Base-by-base conservation (phyloP, 208 protist genomes). In the Leishmania braziliensis region DNA sequence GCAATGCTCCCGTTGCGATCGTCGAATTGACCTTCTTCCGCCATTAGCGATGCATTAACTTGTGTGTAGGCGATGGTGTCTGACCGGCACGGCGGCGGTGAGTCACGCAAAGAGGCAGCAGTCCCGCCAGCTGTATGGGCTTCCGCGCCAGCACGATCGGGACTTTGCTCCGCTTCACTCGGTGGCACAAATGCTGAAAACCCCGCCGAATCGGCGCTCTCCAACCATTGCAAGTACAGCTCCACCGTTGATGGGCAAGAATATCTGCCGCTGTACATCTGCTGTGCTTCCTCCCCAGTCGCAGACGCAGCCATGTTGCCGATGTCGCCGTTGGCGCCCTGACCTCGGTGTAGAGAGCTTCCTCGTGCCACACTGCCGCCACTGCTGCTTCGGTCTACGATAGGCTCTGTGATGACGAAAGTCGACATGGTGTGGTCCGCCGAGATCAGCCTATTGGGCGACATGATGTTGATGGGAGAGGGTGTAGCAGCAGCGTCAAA, bases 191-290 rank as follows among this genome's bases (percentile, higher is more conserved):
- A 23, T 33, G 10, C 48, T 62, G 33, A 9, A 14, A n/a, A 62
- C 18, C 33, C 26, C 72, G 72, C 3, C 1, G 51, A 16, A 48
- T 63, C 43, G n/a, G 10, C 39, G 33, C 36, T 46, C 74, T 68
- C 56, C 63, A 85, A 54, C 81, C 81, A 85, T 62, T 60, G 65
- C 58, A 85, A 43, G 71, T 85, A 85, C 77, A 85, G 54, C 63
- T 81, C 77, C 60, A 60, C 70, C 3, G 81, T 78, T 23, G 77
- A 80, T 20, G 69, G 74, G 36, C 71, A n/a, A 66, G 53, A 39
- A 54, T 48, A 26, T 39, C 36, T 16, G 69, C 60, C 50, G 71
- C 63, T 39, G 53, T 58, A 23, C 51, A 39, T 53, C 33, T 71
- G 70, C 43, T 74, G 77, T 26, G 72, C 53, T 39, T 81, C 70